These are phyloP conservation scores for Suillus paluster DNA, from an alignment of 768 basidiomycete genomes.

Conservation along the genomic window DNA sequence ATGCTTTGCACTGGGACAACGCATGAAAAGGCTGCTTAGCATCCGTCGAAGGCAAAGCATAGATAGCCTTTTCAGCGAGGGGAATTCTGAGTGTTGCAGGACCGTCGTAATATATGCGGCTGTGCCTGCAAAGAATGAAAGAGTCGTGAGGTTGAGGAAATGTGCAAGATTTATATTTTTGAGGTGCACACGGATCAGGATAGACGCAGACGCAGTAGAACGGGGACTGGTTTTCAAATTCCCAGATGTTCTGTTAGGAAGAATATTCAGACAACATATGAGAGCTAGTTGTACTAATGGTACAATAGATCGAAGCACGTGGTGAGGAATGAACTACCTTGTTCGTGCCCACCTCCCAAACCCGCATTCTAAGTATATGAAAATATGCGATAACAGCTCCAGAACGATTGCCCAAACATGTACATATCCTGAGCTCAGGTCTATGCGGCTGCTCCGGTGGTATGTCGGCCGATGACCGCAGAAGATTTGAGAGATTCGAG, in stretches of 20 bases:
- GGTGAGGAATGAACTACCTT: background rate
- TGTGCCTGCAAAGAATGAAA: no score
- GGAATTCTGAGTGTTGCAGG: background rate
- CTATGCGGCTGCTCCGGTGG: background rate
- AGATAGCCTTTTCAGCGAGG: background rate
- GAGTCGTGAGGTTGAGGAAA: no score
- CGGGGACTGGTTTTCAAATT: background rate
- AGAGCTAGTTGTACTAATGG: background rate
- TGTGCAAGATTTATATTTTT: no score
- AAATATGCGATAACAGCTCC: background rate
- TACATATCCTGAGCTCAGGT: background rate
- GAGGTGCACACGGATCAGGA: background rate
- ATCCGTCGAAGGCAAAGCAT: background rate
- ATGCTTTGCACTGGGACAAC: background rate
- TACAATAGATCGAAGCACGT: background rate
- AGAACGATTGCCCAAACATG: background rate
- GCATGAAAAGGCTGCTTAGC: background rate
- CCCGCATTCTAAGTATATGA: constrained; percentile 1
- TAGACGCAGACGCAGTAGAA: no score
- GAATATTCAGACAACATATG: background rate
- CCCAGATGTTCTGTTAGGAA: background rate
- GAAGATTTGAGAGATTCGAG: constrained; percentile 4
- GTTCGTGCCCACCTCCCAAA: background rate
- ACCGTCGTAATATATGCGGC: background rate
- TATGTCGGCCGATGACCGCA: background rate